phyloP scores from a whole-genome alignment of 208 protist genomes.

The Trypanosoma platydactyli region DNA sequence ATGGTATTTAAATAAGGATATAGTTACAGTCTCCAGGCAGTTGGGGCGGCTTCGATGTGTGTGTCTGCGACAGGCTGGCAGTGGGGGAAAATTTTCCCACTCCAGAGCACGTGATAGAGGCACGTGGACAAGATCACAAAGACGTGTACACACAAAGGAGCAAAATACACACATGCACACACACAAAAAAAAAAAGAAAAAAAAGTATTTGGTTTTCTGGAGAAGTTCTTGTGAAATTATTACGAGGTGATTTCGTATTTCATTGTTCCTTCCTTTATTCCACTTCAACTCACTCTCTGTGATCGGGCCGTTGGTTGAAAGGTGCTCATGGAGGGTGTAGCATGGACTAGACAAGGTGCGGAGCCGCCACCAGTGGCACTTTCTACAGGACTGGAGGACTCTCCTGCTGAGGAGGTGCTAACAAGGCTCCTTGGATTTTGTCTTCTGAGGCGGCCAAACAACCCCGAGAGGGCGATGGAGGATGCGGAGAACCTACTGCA shows the following conservation, averaged over 20 bases:
- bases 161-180: neutral
- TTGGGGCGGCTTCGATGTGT: no score
- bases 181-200: neutral
- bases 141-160: neutral
- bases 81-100: no score
- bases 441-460: neutral
- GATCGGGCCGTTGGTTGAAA: no score
- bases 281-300: no score
- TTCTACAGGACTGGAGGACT: neutral
- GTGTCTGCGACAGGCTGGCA: no score
- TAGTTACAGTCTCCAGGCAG: no score
- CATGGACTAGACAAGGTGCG: neutral
- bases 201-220: neutral
- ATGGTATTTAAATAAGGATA: no score
- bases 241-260: neutral
- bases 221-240: neutral
- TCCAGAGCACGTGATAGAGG: neutral
- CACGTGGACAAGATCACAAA: neutral
- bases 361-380: no score
- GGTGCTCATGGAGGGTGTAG: neutral
- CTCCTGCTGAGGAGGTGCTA: neutral
- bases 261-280: no score
- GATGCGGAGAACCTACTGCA: constrained; percentile 9
- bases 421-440: constrained; percentile 13
- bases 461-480: neutral